phyloP scores from a whole-genome alignment of 169 alveolate genomes.

The Eimeria zaria region DNA sequence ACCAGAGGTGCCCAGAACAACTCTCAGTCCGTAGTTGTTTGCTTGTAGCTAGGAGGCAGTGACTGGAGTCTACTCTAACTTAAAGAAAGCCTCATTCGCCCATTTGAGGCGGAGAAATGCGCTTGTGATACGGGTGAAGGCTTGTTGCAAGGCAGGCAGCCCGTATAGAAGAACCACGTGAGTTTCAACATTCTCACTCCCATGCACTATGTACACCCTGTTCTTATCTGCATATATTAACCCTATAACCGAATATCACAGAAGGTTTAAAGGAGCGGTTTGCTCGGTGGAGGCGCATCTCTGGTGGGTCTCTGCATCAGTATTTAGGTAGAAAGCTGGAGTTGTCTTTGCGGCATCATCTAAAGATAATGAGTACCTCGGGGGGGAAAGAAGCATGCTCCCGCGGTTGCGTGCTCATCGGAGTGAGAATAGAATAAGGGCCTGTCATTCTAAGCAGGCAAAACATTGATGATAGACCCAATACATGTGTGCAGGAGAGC shows the following conservation, averaged over 20 bases:
- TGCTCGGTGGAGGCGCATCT: neutral
- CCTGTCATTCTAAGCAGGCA: neutral
- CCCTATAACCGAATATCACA: neutral
- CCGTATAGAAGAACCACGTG: neutral
- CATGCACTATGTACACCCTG: no score
- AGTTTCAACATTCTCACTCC: neutral
- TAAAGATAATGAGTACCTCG: neutral
- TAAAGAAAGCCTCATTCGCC: neutral
- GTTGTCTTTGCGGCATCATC: neutral
- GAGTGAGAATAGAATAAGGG: neutral
- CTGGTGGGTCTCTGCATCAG: neutral
- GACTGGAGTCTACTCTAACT: neutral
- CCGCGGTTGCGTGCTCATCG: neutral
- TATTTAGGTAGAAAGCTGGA: neutral
- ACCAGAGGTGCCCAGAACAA: neutral
- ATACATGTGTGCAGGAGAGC: neutral
- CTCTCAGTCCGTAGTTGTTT: neutral
- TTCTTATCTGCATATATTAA: neutral
- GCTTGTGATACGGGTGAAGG: neutral
- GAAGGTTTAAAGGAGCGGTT: neutral
- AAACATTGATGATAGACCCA: neutral
- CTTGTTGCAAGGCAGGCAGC: neutral
- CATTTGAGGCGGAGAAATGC: neutral
- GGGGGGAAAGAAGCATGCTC: neutral
- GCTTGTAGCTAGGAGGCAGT: neutral